Evolutionary conservation across 208 protist species (phyloP), one percentile per base, ranked within the genome.

Genomic region (Endotrypanum monterogeii): DNA sequence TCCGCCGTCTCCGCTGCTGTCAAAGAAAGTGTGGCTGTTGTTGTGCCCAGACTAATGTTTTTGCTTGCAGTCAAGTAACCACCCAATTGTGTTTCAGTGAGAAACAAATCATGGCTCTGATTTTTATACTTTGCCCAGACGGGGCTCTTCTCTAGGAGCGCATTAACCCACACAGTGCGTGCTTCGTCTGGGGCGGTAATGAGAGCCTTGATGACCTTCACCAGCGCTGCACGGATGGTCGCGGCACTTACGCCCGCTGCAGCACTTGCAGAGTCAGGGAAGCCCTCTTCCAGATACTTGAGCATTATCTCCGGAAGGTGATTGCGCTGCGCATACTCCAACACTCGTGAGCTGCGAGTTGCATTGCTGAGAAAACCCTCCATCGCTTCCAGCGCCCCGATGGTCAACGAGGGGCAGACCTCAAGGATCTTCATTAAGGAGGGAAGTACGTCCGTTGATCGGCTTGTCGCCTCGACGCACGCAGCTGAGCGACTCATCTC

Each of bases 21-120:
- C 44, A 83, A 60, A 6, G 82, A 82, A 48, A 84, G 65, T 46
- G 80, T 71, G 0, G 78, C 50, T 23, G 55, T 62, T 51, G 65
- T 23, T 16, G 37, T 12, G 14, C 30, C 44, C 5, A 52, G n/a
- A 5, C 65, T 44, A 23, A 23, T 1, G 16, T 58, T 57, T 56
- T 68, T 32, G 48, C 67, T 44, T 16, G 73, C 71, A 14, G 90
- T 91, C 44, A 96, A 61, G 70, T 89, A 94, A 20, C 91, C 91
- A n/a, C 80, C 84, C 65, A 89, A 82, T 28, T 76, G 73, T 3
- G 75, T 82, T 39, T 86, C 74, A 12, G 83, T 85, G 55, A 98
- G 86, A 76, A 98, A 98, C 50, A 98, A 73, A 54, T 98, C 95
- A 76, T 98, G 95, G 65, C 90, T 96, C 73, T 97, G 93, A 56